Conservation (phyloP, 805 yeast genomes). For the Lachancea waltii region DNA sequence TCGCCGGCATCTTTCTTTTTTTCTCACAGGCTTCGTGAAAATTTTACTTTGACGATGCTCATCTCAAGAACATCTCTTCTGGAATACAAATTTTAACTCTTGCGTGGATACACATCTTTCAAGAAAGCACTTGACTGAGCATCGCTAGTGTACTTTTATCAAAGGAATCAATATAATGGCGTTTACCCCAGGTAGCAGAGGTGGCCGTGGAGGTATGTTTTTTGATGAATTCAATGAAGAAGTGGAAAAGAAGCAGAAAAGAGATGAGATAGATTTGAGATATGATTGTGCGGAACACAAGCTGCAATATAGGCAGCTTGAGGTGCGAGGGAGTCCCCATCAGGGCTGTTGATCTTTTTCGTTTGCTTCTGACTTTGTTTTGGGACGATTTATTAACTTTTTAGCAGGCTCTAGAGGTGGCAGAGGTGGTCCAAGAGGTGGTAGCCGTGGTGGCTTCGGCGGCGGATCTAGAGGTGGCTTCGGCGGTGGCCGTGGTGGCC, state of each 20-base stretch:
- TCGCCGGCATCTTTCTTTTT: background rate
- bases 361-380: too few relatives aligned
- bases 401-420: conserved; percentile 12
- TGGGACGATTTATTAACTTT: conserved; percentile 11
- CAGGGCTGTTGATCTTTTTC: too few relatives aligned
- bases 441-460: conserved; percentile 7
- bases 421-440: conserved; percentile 2
- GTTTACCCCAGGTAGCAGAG: conserved; percentile 64
- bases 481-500: conserved; percentile 46
- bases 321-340: too few relatives aligned
- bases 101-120: background rate
- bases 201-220: conserved; percentile 48
- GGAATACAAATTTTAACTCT: background rate
- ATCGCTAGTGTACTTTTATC: background rate
- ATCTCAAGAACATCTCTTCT: background rate
- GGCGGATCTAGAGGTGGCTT: conserved; percentile 40
- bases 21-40: background rate
- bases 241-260: conserved; percentile 30
- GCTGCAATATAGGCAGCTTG: too few relatives aligned
- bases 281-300: too few relatives aligned
- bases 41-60: conserved; percentile 1
- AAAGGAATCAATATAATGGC: conserved; percentile 48
- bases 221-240: conserved; percentile 37
- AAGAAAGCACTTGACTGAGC: background rate
- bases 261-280: background rate